These are phyloP conservation scores for Calamus simplicifolius DNA, from an alignment of 176 grass and related monocot genomes.

Conservation along the genomic window DNA sequence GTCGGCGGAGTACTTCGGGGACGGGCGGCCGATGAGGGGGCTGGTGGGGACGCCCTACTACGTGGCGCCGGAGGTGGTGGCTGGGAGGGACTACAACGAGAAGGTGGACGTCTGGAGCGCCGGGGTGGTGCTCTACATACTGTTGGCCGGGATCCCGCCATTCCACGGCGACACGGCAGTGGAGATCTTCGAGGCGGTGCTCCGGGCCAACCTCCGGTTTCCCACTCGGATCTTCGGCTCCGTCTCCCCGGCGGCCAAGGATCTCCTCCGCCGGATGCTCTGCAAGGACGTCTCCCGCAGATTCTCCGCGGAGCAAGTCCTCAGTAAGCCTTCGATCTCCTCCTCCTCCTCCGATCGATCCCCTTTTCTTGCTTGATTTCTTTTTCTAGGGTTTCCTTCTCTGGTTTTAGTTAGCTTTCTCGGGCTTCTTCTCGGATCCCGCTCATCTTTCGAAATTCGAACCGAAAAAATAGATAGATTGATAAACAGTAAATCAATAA, in stretches of 20 bases:
- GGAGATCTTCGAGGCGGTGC: conserved; percentile 61
- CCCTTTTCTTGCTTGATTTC: neutral
- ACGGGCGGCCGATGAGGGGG: conserved; percentile 23
- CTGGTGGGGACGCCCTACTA: conserved; percentile 84
- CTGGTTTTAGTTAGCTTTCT: neutral
- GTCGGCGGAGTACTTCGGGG: conserved; percentile 44
- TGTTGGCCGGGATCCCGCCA: conserved; percentile 58
- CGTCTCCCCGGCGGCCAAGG: conserved; percentile 66
- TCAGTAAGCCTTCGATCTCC: conserved; percentile 44
- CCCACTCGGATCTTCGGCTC: conserved; percentile 49
- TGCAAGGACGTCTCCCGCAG: conserved; percentile 74
- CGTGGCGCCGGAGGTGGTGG: conserved; percentile 82
- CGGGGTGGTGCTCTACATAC: conserved; percentile 62
- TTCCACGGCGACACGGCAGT: conserved; percentile 59
- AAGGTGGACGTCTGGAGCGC: conserved; percentile 92
- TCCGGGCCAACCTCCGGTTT: conserved; percentile 52
- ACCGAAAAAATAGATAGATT: too few relatives aligned
- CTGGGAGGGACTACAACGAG: conserved; percentile 54
- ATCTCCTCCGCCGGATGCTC: conserved; percentile 72
- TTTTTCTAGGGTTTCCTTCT: neutral
- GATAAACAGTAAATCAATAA: too few relatives aligned
- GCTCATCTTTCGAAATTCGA: neutral
- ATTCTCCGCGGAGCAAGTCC: conserved; percentile 75
- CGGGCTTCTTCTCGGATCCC: neutral
- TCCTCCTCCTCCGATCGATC: neutral